phyloP scores from a whole-genome alignment of 441 rosid genomes.

The Rhodomyrtus psidioides region DNA sequence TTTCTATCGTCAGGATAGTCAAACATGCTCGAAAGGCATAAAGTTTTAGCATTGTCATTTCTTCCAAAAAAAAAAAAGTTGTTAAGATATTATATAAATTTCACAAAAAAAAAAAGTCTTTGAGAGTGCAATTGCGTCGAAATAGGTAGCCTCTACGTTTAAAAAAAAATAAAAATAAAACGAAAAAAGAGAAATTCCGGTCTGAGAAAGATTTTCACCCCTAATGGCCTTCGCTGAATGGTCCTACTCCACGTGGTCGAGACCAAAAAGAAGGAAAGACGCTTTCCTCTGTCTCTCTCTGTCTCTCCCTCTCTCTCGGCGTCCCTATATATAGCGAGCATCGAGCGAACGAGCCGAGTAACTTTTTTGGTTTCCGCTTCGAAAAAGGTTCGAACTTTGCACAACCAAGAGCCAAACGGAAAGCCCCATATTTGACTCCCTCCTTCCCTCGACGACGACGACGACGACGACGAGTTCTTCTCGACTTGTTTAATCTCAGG shows the following conservation, averaged over 20 bases:
- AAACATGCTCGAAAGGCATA: neutral
- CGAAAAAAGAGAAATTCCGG: neutral
- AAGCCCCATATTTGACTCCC: neutral
- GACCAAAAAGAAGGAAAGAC: neutral
- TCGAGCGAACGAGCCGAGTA: neutral
- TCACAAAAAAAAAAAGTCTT: neutral
- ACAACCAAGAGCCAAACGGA: neutral
- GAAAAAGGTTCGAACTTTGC: neutral
- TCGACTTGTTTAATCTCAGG: neutral
- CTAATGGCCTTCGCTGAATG: neutral
- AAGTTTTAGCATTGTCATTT: neutral
- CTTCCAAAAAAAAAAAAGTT: neutral
- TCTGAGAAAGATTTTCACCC: neutral
- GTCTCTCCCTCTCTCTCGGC: neutral
- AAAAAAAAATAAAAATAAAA: neutral
- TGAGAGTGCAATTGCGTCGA: neutral
- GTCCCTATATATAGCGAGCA: neutral
- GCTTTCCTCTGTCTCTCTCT: neutral
- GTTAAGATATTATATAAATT: neutral
- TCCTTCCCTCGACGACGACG: neutral
- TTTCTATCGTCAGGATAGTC: neutral
- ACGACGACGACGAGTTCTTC: neutral
- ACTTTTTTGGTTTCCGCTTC: neutral
- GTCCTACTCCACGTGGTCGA: conserved; percentile 2
- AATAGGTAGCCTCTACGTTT: neutral